Evolutionary conservation across 371 early-diverging fungal species (phyloP).

Genomic region (Mucor piriformis): DNA sequence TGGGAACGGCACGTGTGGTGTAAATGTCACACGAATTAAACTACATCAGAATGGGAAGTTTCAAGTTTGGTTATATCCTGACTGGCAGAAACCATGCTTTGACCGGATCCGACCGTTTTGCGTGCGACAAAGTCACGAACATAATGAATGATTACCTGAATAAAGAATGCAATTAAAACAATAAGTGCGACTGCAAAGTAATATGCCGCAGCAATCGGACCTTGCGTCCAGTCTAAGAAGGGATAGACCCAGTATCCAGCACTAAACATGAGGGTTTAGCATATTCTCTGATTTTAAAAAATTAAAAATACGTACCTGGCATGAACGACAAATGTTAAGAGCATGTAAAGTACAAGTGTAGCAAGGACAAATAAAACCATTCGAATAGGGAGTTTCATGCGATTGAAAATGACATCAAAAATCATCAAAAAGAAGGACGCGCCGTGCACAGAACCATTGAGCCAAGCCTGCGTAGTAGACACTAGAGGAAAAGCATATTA

Average conservation of each 20-base stretch:
- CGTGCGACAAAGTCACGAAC: conserved; percentile 40
- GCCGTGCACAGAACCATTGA: conserved; percentile 56
- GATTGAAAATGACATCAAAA: conserved; percentile 54
- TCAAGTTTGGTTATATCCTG: background rate
- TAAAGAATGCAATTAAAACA: conserved; percentile 45
- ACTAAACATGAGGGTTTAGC: conserved; percentile 13
- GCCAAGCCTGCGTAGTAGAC: conserved; percentile 30
- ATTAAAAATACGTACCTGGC: conserved; percentile 32
- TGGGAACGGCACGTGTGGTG: background rate
- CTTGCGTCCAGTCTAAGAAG: conserved; percentile 57
- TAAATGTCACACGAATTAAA: background rate
- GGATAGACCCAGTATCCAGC: conserved; percentile 53
- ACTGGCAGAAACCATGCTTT: background rate
- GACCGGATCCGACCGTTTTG: background rate
- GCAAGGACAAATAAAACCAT: conserved; percentile 41
- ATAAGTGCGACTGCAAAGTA: conserved; percentile 46
- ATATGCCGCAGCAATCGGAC: conserved; percentile 43
- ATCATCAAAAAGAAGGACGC: conserved; percentile 55
- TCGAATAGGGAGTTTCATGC: conserved; percentile 45
- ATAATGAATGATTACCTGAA: conserved; percentile 44
- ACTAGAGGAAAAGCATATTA: background rate
- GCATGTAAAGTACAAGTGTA: conserved; percentile 54
- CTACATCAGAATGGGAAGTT: background rate
- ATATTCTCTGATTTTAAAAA: background rate
- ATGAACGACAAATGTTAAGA: conserved; percentile 51